These are phyloP conservation scores for Rhododendron ovatum DNA, from an alignment of 148 eudicot genomes.

Conservation along the genomic window DNA sequence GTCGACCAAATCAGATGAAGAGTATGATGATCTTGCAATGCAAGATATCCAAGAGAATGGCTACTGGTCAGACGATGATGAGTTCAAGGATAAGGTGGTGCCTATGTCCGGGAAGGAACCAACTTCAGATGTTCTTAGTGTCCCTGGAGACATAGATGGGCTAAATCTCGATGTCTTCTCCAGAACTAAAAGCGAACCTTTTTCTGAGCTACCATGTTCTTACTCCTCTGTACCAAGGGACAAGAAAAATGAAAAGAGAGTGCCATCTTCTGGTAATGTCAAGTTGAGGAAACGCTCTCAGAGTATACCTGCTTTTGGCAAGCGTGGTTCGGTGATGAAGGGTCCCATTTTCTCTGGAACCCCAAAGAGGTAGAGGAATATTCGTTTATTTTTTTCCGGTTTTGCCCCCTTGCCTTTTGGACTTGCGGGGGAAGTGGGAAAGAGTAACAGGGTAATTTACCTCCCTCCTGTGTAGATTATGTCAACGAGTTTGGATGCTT, in stretches of 20 bases:
- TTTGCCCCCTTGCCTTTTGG: neutral
- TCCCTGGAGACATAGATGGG: constrained; percentile 29
- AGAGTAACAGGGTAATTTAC: neutral
- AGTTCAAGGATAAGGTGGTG: constrained; percentile 14
- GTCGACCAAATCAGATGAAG: constrained; percentile 86
- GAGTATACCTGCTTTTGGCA: constrained; percentile 57
- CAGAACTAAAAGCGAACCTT: constrained; percentile 47
- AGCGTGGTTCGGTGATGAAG: constrained; percentile 25
- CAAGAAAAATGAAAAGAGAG: constrained; percentile 39
- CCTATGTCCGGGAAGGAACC: constrained; percentile 20
- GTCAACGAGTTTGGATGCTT: neutral
- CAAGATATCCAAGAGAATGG: constrained; percentile 58
- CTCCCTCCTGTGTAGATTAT: neutral
- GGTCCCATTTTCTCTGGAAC: constrained; percentile 17
- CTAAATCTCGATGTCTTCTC: constrained; percentile 38
- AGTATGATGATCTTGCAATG: constrained; percentile 87
- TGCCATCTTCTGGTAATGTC: constrained; percentile 20
- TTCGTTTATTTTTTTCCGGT: neutral
- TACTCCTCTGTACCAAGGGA: constrained; percentile 22
- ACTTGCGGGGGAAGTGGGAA: neutral
- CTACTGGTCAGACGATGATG: constrained; percentile 47
- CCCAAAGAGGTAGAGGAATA: constrained; percentile 9
- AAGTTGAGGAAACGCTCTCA: constrained; percentile 57
- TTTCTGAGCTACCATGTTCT: constrained; percentile 26
- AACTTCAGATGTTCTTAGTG: constrained; percentile 14